These are phyloP conservation scores for Cyberlindnera veronae DNA, from an alignment of 805 yeast species.

Conservation along the genomic window DNA sequence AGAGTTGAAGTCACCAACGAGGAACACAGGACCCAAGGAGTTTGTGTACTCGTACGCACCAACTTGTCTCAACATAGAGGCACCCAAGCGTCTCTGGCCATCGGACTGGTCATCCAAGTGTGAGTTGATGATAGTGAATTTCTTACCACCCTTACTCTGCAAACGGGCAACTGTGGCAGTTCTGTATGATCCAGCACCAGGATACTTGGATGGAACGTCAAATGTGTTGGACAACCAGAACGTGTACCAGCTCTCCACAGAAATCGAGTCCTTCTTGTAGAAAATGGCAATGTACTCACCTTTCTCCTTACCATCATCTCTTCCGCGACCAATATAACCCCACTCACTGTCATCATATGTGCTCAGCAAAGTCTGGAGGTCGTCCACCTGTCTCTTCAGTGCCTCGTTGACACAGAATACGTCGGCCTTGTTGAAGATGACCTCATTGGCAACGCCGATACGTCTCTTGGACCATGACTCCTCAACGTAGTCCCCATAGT, in stretches of 20 bases:
- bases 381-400: conserved; percentile 35
- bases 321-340: conserved; percentile 41
- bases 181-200: conserved; percentile 40
- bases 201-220: conserved; percentile 35
- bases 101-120: conserved; percentile 42
- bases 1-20: conserved; percentile 44
- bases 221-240: conserved; percentile 43
- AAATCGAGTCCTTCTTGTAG: conserved; percentile 32
- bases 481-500: conserved; percentile 29
- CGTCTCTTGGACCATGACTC: conserved; percentile 35
- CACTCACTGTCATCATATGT: conserved; percentile 18
- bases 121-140: conserved; percentile 36
- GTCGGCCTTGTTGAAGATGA: conserved; percentile 32
- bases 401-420: conserved; percentile 39
- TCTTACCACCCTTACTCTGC: conserved; percentile 11
- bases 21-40: conserved; percentile 34
- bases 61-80: conserved; percentile 17
- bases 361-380: conserved; percentile 29
- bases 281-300: conserved; percentile 45
- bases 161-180: conserved; percentile 37
- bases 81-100: conserved; percentile 18
- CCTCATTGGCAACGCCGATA: conserved; percentile 34
- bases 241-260: conserved; percentile 33
- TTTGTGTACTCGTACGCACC: conserved; percentile 36
- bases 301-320: conserved; percentile 39